Conservation (phyloP, 768 basidiomycete species). For the Chlorophyllum brunneum region DNA sequence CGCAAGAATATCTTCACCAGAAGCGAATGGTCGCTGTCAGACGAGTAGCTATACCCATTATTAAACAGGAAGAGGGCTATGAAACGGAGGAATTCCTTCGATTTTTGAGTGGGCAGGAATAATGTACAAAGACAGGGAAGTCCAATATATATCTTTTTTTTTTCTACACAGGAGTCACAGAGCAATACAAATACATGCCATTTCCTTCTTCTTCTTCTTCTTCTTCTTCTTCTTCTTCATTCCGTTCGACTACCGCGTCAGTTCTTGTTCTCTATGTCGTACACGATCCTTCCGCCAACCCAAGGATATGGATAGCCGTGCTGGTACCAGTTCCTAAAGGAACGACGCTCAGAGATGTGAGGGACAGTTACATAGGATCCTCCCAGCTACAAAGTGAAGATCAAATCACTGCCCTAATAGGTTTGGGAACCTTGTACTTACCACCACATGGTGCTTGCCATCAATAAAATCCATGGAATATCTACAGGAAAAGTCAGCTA, state of each 20-base stretch:
- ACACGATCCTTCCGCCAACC: constrained; percentile 66
- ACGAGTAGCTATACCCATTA: constrained; percentile 35
- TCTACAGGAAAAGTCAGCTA: constrained; percentile 28
- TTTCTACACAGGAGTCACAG: neutral
- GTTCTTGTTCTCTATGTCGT: constrained; percentile 24
- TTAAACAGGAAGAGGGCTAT: constrained; percentile 51
- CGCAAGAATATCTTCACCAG: constrained; percentile 48
- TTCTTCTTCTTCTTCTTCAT: no score
- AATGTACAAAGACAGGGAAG: neutral
- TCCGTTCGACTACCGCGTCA: neutral
- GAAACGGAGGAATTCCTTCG: constrained; percentile 46
- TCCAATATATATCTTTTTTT: no score
- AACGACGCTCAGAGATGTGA: constrained; percentile 68
- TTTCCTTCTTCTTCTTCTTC: no score
- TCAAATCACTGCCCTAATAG: constrained; percentile 9
- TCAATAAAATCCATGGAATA: constrained; percentile 93
- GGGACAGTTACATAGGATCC: constrained; percentile 89
- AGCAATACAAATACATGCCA: no score
- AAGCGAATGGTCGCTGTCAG: constrained; percentile 18
- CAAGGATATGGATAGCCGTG: constrained; percentile 88
- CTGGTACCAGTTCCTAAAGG: constrained; percentile 90
- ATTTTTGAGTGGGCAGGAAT: constrained; percentile 17
- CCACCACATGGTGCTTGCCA: constrained; percentile 78
- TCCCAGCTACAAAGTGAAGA: constrained; percentile 62
- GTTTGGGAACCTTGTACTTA: constrained; percentile 38